Evolutionary conservation across 768 basidiomycete genomes (phyloP), one percentile per base, ranked within the genome.

Genomic region (Dentipellis sp.): DNA sequence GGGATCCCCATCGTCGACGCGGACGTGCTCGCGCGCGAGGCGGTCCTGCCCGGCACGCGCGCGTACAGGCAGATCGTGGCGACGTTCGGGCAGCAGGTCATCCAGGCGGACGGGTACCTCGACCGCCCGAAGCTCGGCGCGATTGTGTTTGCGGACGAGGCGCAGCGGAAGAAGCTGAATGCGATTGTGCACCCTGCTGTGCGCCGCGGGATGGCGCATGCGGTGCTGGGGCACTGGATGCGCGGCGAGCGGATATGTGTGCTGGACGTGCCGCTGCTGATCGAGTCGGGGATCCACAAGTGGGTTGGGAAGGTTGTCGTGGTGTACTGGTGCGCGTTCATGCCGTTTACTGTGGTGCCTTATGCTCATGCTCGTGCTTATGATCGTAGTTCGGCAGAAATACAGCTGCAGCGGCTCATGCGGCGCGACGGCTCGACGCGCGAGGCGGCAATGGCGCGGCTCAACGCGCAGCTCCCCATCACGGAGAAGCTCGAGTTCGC

Each of bases 111-210:
- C 64, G 93, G 91, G 8, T 72, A 77, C 9, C 77, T 99, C 39
- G 82, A 99, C 71, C 77, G 97, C 58, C 82, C 85, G 66, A 84
- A 84, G 58, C 79, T 98, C 11, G 94, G 95, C 3, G 72, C 74
- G 17, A 82, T 97, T 59, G 80, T 99, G 46, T 99, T 98, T 73
- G 80, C 78, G 19, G 87, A 94, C 64, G 80, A 80, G 45, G 68
- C 62, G 12, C 82, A 90, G 70, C 75, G 94, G 53, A 80, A 76
- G 64, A 75, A 76, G 66, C 71, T 98, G 57, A 97, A 97, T 62
- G 67, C 72, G 7, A 94, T 98, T 62, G 81, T 94, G 6, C 97
- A 99, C 66, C 95, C 97, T 4, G 87, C 89, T 0, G 91, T 98
- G n/a, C 72, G 84, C 52, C 76, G 78, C 59, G 82, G 79, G n/a